Conservation (phyloP, 2,329 filamentous ascomycete genomes). For the Fusarium tricinctum region DNA sequence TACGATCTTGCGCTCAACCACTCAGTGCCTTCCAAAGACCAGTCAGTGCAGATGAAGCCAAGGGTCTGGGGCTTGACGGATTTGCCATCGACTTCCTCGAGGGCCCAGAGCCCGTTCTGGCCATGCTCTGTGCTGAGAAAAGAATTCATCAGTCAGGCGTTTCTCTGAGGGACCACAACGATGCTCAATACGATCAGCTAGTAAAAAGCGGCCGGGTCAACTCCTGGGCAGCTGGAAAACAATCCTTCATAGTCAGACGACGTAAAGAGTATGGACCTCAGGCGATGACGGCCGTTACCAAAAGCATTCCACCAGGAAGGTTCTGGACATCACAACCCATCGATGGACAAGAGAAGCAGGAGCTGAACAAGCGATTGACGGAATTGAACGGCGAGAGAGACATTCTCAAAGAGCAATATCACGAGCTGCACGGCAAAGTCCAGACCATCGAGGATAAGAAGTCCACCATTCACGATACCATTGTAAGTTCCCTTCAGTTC, state of each 20-base stretch:
- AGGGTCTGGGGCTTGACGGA: conserved; percentile 77
- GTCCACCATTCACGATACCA: conserved; percentile 56
- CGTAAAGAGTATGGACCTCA: conserved; percentile 84
- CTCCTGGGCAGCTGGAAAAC: conserved; percentile 77
- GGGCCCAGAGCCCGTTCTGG: conserved; percentile 85
- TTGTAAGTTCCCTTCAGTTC: conserved; percentile 51
- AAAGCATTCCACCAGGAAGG: conserved; percentile 69
- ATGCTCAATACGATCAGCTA: conserved; percentile 78
- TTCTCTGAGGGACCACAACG: conserved; percentile 71
- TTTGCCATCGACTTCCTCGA: conserved; percentile 84
- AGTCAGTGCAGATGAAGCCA: conserved; percentile 68
- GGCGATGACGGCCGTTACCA: conserved; percentile 78
- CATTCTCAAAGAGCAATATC: conserved; percentile 53
- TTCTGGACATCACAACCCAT: conserved; percentile 85
- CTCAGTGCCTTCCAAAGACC: conserved; percentile 69
- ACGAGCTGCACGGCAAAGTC: conserved; percentile 56
- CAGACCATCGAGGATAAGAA: conserved; percentile 60
- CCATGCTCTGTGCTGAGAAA: conserved; percentile 86
- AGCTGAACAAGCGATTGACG: conserved; percentile 68
- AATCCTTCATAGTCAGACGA: conserved; percentile 74
- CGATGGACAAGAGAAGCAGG: conserved; percentile 74
- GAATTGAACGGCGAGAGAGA: conserved; percentile 58
- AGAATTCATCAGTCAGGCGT: conserved; percentile 78
- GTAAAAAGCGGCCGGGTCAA: conserved; percentile 69
- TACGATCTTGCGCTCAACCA: conserved; percentile 72